These are phyloP conservation scores for Yarrowia osloensis DNA, from an alignment of 805 yeast genomes.

Conservation along the genomic window DNA sequence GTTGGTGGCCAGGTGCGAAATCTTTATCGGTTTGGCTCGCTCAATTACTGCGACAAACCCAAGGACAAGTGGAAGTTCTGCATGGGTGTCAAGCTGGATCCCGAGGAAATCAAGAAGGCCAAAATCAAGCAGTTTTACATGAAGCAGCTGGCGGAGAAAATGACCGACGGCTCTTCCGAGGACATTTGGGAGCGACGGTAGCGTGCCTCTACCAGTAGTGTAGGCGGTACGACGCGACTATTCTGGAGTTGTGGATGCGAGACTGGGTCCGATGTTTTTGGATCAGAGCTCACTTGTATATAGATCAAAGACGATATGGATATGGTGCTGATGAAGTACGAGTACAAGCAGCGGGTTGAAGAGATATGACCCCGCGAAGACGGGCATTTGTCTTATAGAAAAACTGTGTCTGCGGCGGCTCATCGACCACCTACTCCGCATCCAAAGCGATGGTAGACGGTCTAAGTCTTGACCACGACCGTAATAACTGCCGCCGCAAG, in stretches of 20 bases:
- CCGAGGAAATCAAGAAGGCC: conserved; percentile 53
- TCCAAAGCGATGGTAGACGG: background rate
- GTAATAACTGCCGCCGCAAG: too few species aligned
- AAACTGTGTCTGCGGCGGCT: too few species aligned
- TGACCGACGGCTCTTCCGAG: conserved; percentile 73
- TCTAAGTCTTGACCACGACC: too few species aligned
- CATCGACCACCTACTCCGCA: too few species aligned
- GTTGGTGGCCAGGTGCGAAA: conserved; percentile 86
- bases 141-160: conserved; percentile 59
- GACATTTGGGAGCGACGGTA: conserved; percentile 71
- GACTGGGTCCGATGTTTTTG: background rate
- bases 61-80: conserved; percentile 81
- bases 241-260: background rate
- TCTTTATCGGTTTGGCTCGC: conserved; percentile 80
- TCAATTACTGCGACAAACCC: conserved; percentile 69
- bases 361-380: too few species aligned
- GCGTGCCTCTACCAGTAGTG: background rate
- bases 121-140: conserved; percentile 71
- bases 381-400: too few species aligned
- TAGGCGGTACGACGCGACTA: background rate
- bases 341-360: too few species aligned
- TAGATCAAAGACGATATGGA: background rate
- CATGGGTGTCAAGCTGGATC: conserved; percentile 56
- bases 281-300: background rate
- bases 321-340: too few species aligned